Conservation (phyloP, 2,329 filamentous ascomycete species). For the Purpureocillium takamizusanense region DNA sequence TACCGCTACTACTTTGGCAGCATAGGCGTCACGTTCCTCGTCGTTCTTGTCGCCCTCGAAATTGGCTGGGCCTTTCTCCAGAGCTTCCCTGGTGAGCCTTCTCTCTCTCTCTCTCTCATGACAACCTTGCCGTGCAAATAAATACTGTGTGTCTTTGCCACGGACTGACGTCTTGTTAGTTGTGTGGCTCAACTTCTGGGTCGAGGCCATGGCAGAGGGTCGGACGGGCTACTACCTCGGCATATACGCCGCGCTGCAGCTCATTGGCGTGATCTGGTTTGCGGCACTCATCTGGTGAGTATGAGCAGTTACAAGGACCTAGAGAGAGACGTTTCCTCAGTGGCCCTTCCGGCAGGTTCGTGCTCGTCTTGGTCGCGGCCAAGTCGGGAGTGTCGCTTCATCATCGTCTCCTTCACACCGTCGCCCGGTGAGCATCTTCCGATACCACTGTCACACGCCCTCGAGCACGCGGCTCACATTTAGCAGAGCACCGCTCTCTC, state of each 20-base stretch:
- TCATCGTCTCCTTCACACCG: slow-evolving; percentile 13
- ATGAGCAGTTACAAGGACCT: too few relatives aligned
- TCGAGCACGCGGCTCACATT: too few relatives aligned
- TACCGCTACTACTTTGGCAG: slow-evolving; percentile 20
- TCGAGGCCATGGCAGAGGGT: slow-evolving; percentile 10
- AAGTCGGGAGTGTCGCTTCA: slow-evolving; percentile 16
- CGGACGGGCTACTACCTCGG: slow-evolving; percentile 14
- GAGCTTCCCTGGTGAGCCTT: slow-evolving; percentile 18
- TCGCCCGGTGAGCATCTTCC: slow-evolving; percentile 7
- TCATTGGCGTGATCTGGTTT: slow-evolving; percentile 11
- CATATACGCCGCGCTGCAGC: slow-evolving; percentile 14
- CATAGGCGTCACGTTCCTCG: slow-evolving; percentile 13
- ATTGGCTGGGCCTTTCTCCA: slow-evolving; percentile 12
- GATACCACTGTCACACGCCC: too few relatives aligned
- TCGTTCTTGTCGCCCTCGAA: slow-evolving; percentile 10
- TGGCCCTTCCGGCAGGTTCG: slow-evolving; percentile 10
- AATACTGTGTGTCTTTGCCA: too few relatives aligned
- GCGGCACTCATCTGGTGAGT: slow-evolving; percentile 11
- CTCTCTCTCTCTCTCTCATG: too few relatives aligned
- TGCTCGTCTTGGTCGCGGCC: slow-evolving; percentile 16
- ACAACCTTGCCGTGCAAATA: neutral
- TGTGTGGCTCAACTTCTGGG: slow-evolving; percentile 23
- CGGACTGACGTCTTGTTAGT: slow-evolving; percentile 7
- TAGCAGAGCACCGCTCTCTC: slow-evolving; percentile 27
- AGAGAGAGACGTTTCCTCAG: too few relatives aligned